A percentile compares a stretch with the other conserved stretches of the same genome.
Evolutionary conservation across 768 basidiomycete genomes (phyloP).

Genomic region (Amylocystis lapponica): DNA sequence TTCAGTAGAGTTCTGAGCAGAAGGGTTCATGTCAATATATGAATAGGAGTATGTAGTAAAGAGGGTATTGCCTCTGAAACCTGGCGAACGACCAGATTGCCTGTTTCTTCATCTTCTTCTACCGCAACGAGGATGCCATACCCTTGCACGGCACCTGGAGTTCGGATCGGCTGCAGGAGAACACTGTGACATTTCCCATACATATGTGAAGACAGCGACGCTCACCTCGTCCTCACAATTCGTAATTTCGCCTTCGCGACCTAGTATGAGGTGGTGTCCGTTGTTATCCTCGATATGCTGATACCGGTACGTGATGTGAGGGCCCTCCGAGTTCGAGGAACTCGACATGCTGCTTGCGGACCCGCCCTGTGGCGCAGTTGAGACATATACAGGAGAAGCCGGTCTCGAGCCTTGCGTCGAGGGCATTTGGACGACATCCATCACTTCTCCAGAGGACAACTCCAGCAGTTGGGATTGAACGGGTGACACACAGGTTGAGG

Average conservation of each 20-base stretch:
- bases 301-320: slow-evolving; percentile 56
- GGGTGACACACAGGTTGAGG: background rate
- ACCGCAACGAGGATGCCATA: slow-evolving; percentile 78
- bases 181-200: background rate
- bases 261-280: slow-evolving; percentile 66
- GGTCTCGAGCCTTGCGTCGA: slow-evolving; percentile 4
- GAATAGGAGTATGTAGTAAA: background rate
- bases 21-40: background rate
- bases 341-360: slow-evolving; percentile 10
- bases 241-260: slow-evolving; percentile 58
- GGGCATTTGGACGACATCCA: slow-evolving; percentile 7
- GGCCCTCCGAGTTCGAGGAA: slow-evolving; percentile 22
- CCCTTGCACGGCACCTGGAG: slow-evolving; percentile 76
- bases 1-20: slow-evolving; percentile 63
- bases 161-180: slow-evolving; percentile 59
- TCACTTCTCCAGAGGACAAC: too few relatives aligned
- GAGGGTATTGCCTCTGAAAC: slow-evolving; percentile 60
- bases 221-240: slow-evolving; percentile 71
- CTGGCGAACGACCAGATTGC: slow-evolving; percentile 57
- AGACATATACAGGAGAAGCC: background rate
- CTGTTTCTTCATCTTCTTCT: slow-evolving; percentile 50
- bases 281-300: slow-evolving; percentile 56
- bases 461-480: background rate
- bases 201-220: background rate
- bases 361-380: slow-evolving; percentile 3